Conservation (phyloP, 495 filamentous ascomycete genomes). For the Chaetomidium leptoderma region DNA sequence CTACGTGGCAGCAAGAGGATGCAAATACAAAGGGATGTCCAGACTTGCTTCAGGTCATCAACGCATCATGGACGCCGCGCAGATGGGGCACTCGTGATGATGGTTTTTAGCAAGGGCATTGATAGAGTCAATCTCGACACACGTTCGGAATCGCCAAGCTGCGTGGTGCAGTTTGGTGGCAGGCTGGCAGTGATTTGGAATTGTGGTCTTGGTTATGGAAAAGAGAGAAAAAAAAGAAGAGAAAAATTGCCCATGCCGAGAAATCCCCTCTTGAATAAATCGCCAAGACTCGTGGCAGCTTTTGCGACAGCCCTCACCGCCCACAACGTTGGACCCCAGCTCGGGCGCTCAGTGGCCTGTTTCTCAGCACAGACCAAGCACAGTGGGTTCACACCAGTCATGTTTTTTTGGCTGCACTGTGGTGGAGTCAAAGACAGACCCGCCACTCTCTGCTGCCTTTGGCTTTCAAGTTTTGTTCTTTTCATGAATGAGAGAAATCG, state of each 20-base stretch:
- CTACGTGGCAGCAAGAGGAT: constrained; percentile 18
- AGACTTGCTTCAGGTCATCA: constrained; percentile 85
- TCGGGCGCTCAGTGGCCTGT: background rate
- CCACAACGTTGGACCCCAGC: constrained; percentile 21
- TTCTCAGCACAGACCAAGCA: constrained; percentile 4
- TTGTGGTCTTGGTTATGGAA: constrained; percentile 70
- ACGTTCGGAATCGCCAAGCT: constrained; percentile 85
- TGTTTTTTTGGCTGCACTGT: constrained; percentile 20
- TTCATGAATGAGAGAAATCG: constrained; percentile 21
- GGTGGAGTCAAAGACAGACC: constrained; percentile 24
- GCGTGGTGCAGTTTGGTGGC: constrained; percentile 51
- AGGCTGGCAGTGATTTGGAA: constrained; percentile 88
- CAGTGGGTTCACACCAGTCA: constrained; percentile 17
- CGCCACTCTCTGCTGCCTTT: constrained; percentile 20
- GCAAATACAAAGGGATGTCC: constrained; percentile 43
- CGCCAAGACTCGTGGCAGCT: constrained; percentile 11
- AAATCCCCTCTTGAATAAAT: constrained; percentile 17
- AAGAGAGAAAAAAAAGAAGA: constrained; percentile 30
- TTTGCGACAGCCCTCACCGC: constrained; percentile 29
- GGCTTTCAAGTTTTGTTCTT: constrained; percentile 26
- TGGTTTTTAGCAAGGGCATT: constrained; percentile 92
- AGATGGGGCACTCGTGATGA: constrained; percentile 88
- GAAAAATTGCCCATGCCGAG: constrained; percentile 5
- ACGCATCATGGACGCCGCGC: constrained; percentile 83
- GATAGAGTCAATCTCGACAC: constrained; percentile 53